Evolutionary conservation across 2,329 filamentous ascomycete species (phyloP), one percentile per base, ranked within the genome.

Genomic region (Colletotrichum melonis): DNA sequence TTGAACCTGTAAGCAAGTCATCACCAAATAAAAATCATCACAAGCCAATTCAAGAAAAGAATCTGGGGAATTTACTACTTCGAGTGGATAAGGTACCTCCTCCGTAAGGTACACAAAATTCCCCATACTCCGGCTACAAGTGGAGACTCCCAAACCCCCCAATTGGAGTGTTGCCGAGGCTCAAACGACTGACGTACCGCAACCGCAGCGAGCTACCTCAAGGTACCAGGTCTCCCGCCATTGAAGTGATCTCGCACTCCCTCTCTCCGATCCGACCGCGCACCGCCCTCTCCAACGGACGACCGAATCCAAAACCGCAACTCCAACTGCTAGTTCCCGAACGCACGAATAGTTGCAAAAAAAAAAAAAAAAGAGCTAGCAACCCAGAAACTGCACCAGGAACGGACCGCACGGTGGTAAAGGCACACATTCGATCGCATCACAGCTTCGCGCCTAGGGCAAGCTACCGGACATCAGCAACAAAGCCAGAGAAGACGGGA

Each of bases 171-270:
- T 46, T 64, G 70, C 70, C 70, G 67, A 69, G 70, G 70, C 70
- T 73, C 66, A 49, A 49, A 49, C 42, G 32, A 60, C 66, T 73
- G 70, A 73, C 70, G 70, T 73, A 73, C 32, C 68, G 64, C 65
- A 56, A 26, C 30, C 60, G 22, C 42, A 46, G 22, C 56, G 26
- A 30, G 46, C 65, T 63, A 22, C 16, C 32, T 35, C 32, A 35
- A 35, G 32, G 32, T 35, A 35, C 32, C 32, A 35, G 11, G 32
- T 35, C 32, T 35, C 32, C 32, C 32, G 32, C 32, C 32, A 35
- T 35, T 35, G 11, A 35, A 9, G 11, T 12, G 14, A 6, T 28
- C 22, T 56, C 38, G 7, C n/a, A 42, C 38, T 30, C 24, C 42
- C 9, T 55, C 62, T 55, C 38, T 42, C 38, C n/a, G 46, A 54